These are phyloP conservation scores for Hura crepitans DNA, from an alignment of 441 rosid genomes.

Conservation along the genomic window DNA sequence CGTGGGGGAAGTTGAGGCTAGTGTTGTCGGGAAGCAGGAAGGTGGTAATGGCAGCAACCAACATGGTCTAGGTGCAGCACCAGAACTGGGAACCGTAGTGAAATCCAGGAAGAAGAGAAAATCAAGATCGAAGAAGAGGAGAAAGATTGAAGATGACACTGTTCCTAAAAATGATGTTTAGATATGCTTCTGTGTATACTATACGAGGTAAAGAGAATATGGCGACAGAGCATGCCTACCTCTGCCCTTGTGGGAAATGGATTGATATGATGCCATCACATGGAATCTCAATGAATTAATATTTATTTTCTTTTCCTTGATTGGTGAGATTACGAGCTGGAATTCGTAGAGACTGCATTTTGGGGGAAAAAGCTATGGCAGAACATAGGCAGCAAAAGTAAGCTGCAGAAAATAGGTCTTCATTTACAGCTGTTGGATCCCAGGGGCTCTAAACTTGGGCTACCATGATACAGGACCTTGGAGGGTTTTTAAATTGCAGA, in stretches of 20 bases:
- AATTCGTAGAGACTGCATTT: too few species aligned
- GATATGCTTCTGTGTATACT: background rate
- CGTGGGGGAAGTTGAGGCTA: background rate
- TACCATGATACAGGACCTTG: background rate
- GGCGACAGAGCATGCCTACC: too few species aligned
- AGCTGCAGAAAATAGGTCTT: background rate
- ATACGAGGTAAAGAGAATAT: background rate
- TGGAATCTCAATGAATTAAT: too few species aligned
- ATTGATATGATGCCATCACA: too few species aligned
- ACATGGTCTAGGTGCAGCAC: background rate
- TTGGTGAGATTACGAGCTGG: too few species aligned
- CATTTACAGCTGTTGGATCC: background rate
- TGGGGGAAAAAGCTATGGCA: background rate
- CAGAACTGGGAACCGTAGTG: background rate
- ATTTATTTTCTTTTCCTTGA: too few species aligned
- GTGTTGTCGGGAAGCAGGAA: background rate
- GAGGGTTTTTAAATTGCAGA: too few species aligned
- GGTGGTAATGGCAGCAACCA: background rate
- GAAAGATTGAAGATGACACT: background rate
- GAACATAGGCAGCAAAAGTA: background rate
- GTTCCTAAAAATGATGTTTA: background rate
- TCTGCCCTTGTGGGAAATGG: too few species aligned
- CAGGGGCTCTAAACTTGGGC: background rate
- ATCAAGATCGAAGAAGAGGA: background rate
- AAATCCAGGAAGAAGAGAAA: constrained; percentile 1